These are phyloP conservation scores for Ilyonectria robusta DNA, from an alignment of 2,329 filamentous ascomycete species.

Conservation along the genomic window DNA sequence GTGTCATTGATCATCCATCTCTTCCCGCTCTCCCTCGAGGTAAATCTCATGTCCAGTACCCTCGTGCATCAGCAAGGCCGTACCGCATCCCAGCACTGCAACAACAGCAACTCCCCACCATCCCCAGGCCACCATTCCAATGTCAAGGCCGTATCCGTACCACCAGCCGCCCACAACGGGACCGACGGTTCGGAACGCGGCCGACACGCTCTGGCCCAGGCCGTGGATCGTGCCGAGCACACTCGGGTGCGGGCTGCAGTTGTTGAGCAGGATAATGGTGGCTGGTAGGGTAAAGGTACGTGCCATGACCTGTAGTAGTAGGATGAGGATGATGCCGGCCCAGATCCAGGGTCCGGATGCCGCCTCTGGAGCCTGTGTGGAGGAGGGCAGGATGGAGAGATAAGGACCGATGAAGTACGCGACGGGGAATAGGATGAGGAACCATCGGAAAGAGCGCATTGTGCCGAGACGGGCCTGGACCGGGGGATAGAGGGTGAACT, in stretches of 20 bases:
- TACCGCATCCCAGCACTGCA: constrained; percentile 68
- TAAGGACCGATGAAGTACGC: constrained; percentile 79
- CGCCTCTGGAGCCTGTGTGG: constrained; percentile 29
- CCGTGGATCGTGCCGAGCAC: constrained; percentile 72
- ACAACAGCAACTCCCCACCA: constrained; percentile 66
- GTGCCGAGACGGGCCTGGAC: constrained; percentile 77
- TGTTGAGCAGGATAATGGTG: constrained; percentile 72
- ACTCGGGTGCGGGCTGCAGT: constrained; percentile 71
- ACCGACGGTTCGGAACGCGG: constrained; percentile 64
- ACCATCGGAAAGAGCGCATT: constrained; percentile 75
- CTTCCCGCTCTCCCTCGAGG: constrained; percentile 62
- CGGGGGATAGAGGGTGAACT: constrained; percentile 77
- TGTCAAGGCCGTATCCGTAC: constrained; percentile 62
- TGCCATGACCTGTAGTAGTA: constrained; percentile 79
- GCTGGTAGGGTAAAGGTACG: constrained; percentile 77
- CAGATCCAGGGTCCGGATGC: constrained; percentile 37
- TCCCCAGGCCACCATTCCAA: constrained; percentile 61
- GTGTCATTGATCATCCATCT: constrained; percentile 34
- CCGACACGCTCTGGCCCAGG: constrained; percentile 65
- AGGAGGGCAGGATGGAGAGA: constrained; percentile 64
- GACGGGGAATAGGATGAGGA: constrained; percentile 76
- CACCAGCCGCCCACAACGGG: constrained; percentile 65
- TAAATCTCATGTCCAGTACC: constrained; percentile 74
- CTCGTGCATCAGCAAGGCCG: constrained; percentile 74
- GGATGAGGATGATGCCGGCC: constrained; percentile 59